phyloP scores from a whole-genome alignment of 208 protist genomes.

The Crithidia brevicula region DNA sequence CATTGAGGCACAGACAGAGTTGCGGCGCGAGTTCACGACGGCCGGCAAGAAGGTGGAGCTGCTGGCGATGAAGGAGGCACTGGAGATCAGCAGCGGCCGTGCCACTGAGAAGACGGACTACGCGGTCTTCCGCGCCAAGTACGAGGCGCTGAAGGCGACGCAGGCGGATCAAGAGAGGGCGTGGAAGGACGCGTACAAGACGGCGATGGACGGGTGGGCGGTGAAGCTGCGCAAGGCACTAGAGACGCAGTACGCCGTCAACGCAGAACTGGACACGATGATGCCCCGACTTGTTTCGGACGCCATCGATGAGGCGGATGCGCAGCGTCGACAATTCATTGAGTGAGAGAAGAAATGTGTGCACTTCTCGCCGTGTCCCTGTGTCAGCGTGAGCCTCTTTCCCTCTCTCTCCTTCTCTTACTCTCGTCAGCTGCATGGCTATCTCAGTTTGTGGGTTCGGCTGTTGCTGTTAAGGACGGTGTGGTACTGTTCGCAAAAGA shows the following conservation, averaged over 20 bases:
- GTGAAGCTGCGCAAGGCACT: slow-evolving; percentile 58
- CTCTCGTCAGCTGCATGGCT: no score
- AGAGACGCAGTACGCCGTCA: slow-evolving; percentile 59
- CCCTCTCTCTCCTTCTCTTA: not conserved
- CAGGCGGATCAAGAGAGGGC: slow-evolving; percentile 51
- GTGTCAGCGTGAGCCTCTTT: no score
- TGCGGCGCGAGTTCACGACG: slow-evolving; percentile 51
- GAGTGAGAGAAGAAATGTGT: slow-evolving; percentile 2
- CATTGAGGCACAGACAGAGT: slow-evolving; percentile 51
- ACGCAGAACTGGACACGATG: slow-evolving; percentile 72
- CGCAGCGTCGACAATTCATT: slow-evolving; percentile 41
- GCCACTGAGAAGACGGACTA: slow-evolving; percentile 52
- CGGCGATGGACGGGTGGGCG: slow-evolving; percentile 50
- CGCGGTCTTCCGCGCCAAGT: slow-evolving; percentile 43
- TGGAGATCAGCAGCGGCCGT: slow-evolving; percentile 71
- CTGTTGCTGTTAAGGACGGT: no score
- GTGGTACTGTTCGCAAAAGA: no score
- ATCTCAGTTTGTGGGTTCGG: no score
- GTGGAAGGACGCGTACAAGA: slow-evolving; percentile 44
- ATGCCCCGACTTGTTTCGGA: slow-evolving; percentile 70
- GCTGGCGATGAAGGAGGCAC: slow-evolving; percentile 75
- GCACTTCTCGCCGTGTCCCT: not conserved
- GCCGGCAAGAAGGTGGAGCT: slow-evolving; percentile 63
- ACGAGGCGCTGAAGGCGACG: slow-evolving; percentile 41
- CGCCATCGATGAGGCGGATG: slow-evolving; percentile 74